Percentiles rank a stretch among this genome's conserved stretches.
phyloP scores from a whole-genome alignment of 1,284 basidiomycete species.

The Cerioporus squamosus region DNA sequence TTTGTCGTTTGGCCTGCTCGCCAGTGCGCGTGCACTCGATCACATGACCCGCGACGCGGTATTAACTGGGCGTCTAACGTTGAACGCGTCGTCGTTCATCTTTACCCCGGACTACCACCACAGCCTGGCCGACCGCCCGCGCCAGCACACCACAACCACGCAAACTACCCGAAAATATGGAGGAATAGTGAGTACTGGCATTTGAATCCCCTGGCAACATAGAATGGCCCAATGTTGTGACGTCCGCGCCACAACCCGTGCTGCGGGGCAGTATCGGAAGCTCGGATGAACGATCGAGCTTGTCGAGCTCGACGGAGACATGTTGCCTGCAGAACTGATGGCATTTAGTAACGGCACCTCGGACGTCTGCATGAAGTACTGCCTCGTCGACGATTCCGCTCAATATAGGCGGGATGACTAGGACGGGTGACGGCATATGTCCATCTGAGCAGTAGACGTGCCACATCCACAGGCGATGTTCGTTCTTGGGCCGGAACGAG shows the following conservation, averaged over 20 bases:
- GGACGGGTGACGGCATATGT: too few species aligned
- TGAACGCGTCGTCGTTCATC: constrained; percentile 12
- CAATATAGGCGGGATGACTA: too few species aligned
- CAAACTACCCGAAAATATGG: constrained; percentile 2
- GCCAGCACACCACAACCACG: neutral
- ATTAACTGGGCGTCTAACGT: constrained; percentile 15
- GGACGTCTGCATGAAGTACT: too few species aligned
- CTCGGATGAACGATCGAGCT: too few species aligned
- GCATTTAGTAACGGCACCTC: too few species aligned
- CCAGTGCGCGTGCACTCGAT: constrained; percentile 7
- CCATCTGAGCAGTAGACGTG: too few species aligned
- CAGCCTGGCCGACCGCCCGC: neutral
- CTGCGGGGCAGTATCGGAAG: neutral
- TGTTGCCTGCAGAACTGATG: too few species aligned
- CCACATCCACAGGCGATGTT: neutral
- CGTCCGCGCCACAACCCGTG: neutral
- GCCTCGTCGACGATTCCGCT: too few species aligned
- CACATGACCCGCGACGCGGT: constrained; percentile 19
- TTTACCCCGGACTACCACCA: constrained; percentile 13
- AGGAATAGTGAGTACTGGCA: constrained; percentile 17
- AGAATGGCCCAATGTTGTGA: neutral
- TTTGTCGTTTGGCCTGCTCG: too few species aligned
- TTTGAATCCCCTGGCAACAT: neutral
- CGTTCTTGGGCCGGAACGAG: too few species aligned
- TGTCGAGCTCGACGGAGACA: too few species aligned